Percentiles rank a stretch among this genome's conserved stretches.
phyloP scores from a whole-genome alignment of 108 stramenopile genomes.

The Cyclostephanos tholiformis region DNA sequence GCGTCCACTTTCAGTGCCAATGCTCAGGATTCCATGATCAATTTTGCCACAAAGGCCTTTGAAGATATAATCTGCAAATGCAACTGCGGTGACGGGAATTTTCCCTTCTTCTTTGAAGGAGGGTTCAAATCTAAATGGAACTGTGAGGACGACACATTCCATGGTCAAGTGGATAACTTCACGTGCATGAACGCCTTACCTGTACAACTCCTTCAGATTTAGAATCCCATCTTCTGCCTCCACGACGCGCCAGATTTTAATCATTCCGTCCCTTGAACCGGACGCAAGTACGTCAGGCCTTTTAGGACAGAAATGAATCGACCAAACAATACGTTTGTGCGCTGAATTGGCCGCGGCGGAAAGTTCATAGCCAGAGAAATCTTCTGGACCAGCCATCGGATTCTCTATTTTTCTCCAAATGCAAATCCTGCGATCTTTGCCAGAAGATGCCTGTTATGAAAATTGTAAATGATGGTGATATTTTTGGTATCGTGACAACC shows the following conservation, averaged over 20 bases:
- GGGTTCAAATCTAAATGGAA: slow-evolving; percentile 51
- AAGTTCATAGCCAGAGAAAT: slow-evolving; percentile 41
- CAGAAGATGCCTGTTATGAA: slow-evolving; percentile 58
- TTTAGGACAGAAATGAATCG: slow-evolving; percentile 75
- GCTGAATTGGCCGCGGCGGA: slow-evolving; percentile 72
- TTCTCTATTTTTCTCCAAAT: slow-evolving; percentile 61
- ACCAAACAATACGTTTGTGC: slow-evolving; percentile 90
- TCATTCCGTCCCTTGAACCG: slow-evolving; percentile 79
- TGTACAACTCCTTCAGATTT: slow-evolving; percentile 40
- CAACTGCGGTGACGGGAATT: slow-evolving; percentile 78
- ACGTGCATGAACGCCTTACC: slow-evolving; percentile 14
- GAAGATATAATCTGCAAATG: slow-evolving; percentile 63
- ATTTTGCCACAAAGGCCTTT: neutral
- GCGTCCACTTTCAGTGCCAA: slow-evolving; percentile 79
- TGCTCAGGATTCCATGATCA: slow-evolving; percentile 50
- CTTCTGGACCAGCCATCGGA: slow-evolving; percentile 8
- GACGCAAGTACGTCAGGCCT: slow-evolving; percentile 71
- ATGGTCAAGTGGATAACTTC: neutral
- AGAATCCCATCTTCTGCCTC: slow-evolving; percentile 28
- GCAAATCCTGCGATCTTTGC: slow-evolving; percentile 88
- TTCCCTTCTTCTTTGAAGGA: slow-evolving; percentile 47
- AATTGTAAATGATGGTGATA: neutral
- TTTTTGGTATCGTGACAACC: neutral
- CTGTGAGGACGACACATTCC: slow-evolving; percentile 11
- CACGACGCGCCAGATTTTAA: slow-evolving; percentile 76